These are phyloP conservation scores for Picochlorum sp. DNA, from an alignment of 139 green algal genomes.

Conservation along the genomic window DNA sequence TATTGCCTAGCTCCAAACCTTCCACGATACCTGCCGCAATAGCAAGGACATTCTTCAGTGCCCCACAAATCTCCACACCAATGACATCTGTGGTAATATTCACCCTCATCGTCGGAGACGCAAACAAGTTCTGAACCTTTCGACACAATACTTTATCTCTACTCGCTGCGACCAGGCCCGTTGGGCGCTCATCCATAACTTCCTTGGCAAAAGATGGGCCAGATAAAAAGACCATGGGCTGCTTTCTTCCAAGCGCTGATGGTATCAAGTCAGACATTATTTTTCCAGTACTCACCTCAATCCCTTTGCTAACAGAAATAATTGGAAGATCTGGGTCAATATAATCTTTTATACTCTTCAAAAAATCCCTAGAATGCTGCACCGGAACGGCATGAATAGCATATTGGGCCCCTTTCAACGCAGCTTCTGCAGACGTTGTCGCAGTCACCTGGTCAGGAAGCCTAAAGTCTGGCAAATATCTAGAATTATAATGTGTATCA, in stretches of 20 bases:
- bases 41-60: slow-evolving; percentile 98
- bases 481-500: slow-evolving; percentile 70
- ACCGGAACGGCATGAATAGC: slow-evolving; percentile 92
- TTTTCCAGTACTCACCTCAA: slow-evolving; percentile 69
- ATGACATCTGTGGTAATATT: slow-evolving; percentile 91
- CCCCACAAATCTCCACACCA: slow-evolving; percentile 94
- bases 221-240: slow-evolving; percentile 82
- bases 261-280: slow-evolving; percentile 94
- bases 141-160: slow-evolving; percentile 48
- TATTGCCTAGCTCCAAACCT: slow-evolving; percentile 90
- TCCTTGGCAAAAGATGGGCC: slow-evolving; percentile 93
- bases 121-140: slow-evolving; percentile 75
- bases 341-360: slow-evolving; percentile 61
- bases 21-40: slow-evolving; percentile 97
- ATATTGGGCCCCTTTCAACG: slow-evolving; percentile 68
- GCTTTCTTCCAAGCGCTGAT: slow-evolving; percentile 64
- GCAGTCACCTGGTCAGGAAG: slow-evolving; percentile 82
- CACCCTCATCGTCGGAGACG: slow-evolving; percentile 78
- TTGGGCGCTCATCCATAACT: slow-evolving; percentile 70
- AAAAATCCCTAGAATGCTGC: slow-evolving; percentile 76
- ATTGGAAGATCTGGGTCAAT: slow-evolving; percentile 77
- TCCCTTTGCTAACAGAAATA: slow-evolving; percentile 88
- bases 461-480: slow-evolving; percentile 64
- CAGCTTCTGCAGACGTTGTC: slow-evolving; percentile 60
- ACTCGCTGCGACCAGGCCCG: slow-evolving; percentile 78